Evolutionary conservation across 2,329 filamentous ascomycete genomes (phyloP), one percentile per base, ranked within the genome.

Genomic region (Botryotinia globosa): DNA sequence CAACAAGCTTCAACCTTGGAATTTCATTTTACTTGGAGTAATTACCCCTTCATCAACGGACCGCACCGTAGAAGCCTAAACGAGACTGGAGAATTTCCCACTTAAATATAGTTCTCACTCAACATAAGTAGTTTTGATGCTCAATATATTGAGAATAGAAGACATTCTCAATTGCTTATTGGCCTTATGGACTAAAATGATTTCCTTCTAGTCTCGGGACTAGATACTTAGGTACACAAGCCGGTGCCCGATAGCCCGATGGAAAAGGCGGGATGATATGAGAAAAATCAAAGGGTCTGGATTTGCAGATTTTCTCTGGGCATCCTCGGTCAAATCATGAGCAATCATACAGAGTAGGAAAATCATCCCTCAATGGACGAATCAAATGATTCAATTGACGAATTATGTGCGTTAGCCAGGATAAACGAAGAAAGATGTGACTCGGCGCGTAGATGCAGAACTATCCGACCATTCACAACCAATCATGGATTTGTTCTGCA

Each of bases 361-460:
- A 22, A 42, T 54, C 34, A 56, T 67, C 48, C 48, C 29, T 42
- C 64, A 56, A 42, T 67, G 63, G 45, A 66, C 32, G n/a, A 51
- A 51, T 51, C 32, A 63, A 66, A 66, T 32, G 9, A 18, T n/a
- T 37, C 67, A 42, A 74, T 76, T 75, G 76, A 71, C 77, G 73
- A 78, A 78, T 78, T 51, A 73, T 61, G 58, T 54, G 62, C 12
- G 48, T 37, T n/a, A 59, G 61, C 72, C 61, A 68, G 74, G 74
- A 72, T 73, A 34, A n/a, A 54, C 20, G 62, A 54, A 65, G 32
- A 48, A 42, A 54, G 9, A 39, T 37, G 59, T 51, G 67, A 74
- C 73, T 59, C 64, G 75, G 77, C 76, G 77, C 77, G 75, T 78
- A 78, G 74, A 71, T 69, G 71, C 73, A 74, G 73, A 72, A 70